A percentile compares a stretch with the other conserved stretches of the same genome.
Evolutionary conservation across 1,284 basidiomycete species (phyloP).

Genomic region (Moesziomyces parantarcticus): DNA sequence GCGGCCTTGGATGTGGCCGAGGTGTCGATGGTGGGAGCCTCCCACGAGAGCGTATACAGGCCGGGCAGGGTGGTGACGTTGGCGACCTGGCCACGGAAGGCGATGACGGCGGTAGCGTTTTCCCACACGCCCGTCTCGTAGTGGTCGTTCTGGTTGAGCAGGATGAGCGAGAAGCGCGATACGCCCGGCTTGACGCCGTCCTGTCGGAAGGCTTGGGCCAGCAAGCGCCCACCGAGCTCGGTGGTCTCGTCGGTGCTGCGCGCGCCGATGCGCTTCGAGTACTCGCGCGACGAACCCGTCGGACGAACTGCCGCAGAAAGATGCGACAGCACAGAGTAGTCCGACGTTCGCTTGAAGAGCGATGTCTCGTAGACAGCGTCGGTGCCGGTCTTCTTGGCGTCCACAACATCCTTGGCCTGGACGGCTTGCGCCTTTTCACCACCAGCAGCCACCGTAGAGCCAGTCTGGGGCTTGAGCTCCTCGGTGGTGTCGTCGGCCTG

Average conservation of each 20-base stretch:
- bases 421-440: conserved; percentile 3
- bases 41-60: conserved; percentile 44
- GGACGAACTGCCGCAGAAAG: conserved; percentile 47
- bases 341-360: conserved; percentile 44
- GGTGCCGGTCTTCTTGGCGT: conserved; percentile 29
- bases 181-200: conserved; percentile 29
- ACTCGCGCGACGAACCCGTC: conserved; percentile 7
- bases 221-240: conserved; percentile 25
- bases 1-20: not conserved
- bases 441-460: not conserved
- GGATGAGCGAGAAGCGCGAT: conserved; percentile 37
- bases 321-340: conserved; percentile 39
- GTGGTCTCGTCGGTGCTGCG: conserved; percentile 32
- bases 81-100: conserved; percentile 35
- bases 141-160: conserved; percentile 56
- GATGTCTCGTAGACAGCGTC: conserved; percentile 5
- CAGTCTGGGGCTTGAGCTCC: not conserved
- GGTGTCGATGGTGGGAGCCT: conserved; percentile 24
- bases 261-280: conserved; percentile 44
- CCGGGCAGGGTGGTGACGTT: conserved; percentile 34
- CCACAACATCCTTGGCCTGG: conserved; percentile 12
- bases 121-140: conserved; percentile 39
- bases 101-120: conserved; percentile 23
- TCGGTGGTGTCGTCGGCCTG: not conserved
- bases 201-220: conserved; percentile 46